Evolutionary conservation across 2,329 filamentous ascomycete genomes (phyloP).

Genomic region (Fusarium redolens): DNA sequence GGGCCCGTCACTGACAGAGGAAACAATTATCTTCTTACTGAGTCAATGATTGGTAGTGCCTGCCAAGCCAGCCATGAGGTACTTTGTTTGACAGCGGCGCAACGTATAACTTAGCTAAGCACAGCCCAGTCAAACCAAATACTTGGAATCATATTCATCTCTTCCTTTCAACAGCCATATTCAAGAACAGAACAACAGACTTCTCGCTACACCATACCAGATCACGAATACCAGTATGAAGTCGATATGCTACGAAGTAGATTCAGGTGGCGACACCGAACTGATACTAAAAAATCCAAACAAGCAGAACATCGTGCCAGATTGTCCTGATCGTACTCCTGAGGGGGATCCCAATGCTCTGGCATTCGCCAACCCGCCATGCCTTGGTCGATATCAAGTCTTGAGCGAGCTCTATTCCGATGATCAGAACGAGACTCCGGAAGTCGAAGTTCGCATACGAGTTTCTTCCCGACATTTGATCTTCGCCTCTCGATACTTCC

Average conservation of each 20-base stretch:
- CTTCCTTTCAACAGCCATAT: not conserved
- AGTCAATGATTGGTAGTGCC: not conserved
- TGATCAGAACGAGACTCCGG: rapidly evolving
- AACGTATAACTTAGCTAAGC: too few species aligned
- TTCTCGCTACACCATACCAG: too few species aligned
- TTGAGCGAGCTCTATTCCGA: not conserved
- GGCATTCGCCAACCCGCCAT: not conserved
- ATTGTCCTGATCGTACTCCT: too few species aligned
- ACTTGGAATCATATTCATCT: not conserved
- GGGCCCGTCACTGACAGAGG: too few species aligned
- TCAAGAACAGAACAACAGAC: too few species aligned
- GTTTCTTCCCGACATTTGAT: not conserved
- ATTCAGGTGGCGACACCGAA: not conserved
- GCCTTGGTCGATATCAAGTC: rapidly evolving
- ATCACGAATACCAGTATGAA: not conserved
- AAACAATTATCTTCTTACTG: too few species aligned
- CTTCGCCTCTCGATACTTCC: not conserved
- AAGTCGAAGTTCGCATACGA: not conserved
- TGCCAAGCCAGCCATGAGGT: rapidly evolving
- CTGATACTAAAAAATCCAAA: not conserved
- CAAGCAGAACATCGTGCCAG: not conserved
- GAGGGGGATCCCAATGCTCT: too few species aligned
- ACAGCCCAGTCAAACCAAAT: rapidly evolving
- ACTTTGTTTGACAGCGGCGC: not conserved
- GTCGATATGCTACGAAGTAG: not conserved